phyloP scores from a whole-genome alignment of 352 stramenopile species.

The Achlya hypogyna region DNA sequence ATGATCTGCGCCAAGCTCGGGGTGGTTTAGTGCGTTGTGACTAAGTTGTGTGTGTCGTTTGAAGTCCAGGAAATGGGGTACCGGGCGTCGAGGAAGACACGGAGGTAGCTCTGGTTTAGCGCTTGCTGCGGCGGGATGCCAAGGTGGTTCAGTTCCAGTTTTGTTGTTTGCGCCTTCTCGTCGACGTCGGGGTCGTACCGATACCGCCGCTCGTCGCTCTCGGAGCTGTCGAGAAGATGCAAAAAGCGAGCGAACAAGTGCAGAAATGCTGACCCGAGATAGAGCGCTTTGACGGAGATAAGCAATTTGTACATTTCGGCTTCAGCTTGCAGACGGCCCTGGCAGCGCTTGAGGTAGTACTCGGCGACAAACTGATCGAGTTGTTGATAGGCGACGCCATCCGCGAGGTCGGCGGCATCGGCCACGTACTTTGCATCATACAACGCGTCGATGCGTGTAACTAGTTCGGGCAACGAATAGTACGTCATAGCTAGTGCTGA shows the following conservation, averaged over 20 bases:
- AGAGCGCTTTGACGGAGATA: slow-evolving; percentile 53
- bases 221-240: slow-evolving; percentile 19
- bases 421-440: slow-evolving; percentile 69
- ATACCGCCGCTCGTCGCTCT: not conserved
- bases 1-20: slow-evolving; percentile 26
- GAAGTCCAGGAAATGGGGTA: slow-evolving; percentile 29
- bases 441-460: slow-evolving; percentile 54
- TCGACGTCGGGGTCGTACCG: not conserved
- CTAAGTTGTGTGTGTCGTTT: slow-evolving; percentile 19
- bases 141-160: not conserved
- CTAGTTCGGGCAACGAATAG: slow-evolving; percentile 39
- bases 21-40: slow-evolving; percentile 4
- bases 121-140: slow-evolving; percentile 27
- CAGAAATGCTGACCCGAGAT: slow-evolving; percentile 38
- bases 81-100: slow-evolving; percentile 51
- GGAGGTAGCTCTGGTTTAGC: slow-evolving; percentile 53
- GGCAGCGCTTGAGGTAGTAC: slow-evolving; percentile 62
- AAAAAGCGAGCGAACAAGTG: slow-evolving; percentile 62
- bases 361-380: slow-evolving; percentile 47
- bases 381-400: slow-evolving; percentile 47
- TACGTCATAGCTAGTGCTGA: slow-evolving; percentile 60
- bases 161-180: not conserved
- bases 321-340: slow-evolving; percentile 50
- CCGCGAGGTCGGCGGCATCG: slow-evolving; percentile 43
- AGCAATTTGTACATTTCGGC: slow-evolving; percentile 60